phyloP scores from a whole-genome alignment of 495 filamentous ascomycete genomes.

The Aspergillus taichungensis region DNA sequence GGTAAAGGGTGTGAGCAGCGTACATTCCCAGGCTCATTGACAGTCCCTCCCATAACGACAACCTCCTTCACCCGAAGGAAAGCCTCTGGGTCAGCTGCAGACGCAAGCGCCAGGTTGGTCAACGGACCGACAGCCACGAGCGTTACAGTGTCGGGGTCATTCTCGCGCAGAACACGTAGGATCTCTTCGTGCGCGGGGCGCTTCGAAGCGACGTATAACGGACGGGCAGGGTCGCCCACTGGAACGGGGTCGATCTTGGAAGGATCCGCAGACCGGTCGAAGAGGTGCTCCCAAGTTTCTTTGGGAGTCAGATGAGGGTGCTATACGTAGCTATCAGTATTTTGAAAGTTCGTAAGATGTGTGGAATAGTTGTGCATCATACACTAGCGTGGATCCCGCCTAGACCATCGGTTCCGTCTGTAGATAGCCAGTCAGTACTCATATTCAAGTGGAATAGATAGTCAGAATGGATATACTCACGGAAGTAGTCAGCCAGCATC shows the following conservation, averaged over 20 bases:
- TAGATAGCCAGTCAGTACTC: constrained; percentile 8
- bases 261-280: constrained; percentile 43
- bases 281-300: constrained; percentile 79
- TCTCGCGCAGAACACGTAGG: constrained; percentile 65
- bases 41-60: constrained; percentile 93
- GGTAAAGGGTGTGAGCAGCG: constrained; percentile 8
- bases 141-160: constrained; percentile 74
- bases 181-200: constrained; percentile 73
- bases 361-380: constrained; percentile 16
- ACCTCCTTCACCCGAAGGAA: constrained; percentile 86
- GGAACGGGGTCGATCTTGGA: constrained; percentile 28
- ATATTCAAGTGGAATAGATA: no score
- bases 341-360: background rate
- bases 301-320: constrained; percentile 79
- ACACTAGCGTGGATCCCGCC: constrained; percentile 81
- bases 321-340: constrained; percentile 31
- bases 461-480: constrained; percentile 39
- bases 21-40: constrained; percentile 71
- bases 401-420: constrained; percentile 85
- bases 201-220: constrained; percentile 63
- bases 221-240: constrained; percentile 23
- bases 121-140: constrained; percentile 85
- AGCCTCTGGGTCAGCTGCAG: constrained; percentile 71
- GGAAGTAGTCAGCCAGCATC: constrained; percentile 84
- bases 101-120: constrained; percentile 84